Conservation (phyloP, 208 protist genomes). For the Leptomonas seymouri region DNA sequence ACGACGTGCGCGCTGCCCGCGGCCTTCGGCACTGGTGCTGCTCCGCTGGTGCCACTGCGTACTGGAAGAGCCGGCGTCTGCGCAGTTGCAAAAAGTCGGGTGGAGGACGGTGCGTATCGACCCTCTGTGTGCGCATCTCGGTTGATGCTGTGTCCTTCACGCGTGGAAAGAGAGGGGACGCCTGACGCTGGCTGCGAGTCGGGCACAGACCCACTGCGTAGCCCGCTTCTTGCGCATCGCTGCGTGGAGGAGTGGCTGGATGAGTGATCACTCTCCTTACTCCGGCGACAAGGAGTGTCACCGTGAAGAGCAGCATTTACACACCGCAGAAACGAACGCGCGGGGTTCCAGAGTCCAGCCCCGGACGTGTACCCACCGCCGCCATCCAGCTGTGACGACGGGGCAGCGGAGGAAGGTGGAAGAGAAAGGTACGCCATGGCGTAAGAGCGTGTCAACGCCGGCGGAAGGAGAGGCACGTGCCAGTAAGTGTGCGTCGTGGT, state of each 20-base stretch:
- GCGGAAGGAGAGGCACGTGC: neutral
- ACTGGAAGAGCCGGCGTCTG: neutral
- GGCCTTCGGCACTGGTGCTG: neutral
- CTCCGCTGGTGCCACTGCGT: neutral
- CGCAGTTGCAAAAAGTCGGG: no score
- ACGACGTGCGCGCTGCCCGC: neutral
- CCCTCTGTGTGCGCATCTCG: neutral
- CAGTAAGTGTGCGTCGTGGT: neutral
- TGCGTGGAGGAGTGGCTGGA: neutral
- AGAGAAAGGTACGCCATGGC: constrained; percentile 26
- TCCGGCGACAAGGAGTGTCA: neutral
- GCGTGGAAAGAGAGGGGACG: no score
- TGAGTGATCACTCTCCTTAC: neutral
- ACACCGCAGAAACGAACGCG: constrained; percentile 19
- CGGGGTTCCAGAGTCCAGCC: constrained; percentile 4
- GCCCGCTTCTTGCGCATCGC: no score
- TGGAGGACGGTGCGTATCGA: neutral
- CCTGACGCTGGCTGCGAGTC: no score
- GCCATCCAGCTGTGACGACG: neutral
- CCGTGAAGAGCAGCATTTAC: constrained; percentile 20
- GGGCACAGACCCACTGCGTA: no score
- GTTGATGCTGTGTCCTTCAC: no score
- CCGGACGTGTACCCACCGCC: neutral
- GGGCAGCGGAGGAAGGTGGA: neutral
- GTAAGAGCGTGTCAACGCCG: no score